These are phyloP conservation scores for Huntiella savannae DNA, from an alignment of 2,329 filamentous ascomycete species.

Conservation along the genomic window DNA sequence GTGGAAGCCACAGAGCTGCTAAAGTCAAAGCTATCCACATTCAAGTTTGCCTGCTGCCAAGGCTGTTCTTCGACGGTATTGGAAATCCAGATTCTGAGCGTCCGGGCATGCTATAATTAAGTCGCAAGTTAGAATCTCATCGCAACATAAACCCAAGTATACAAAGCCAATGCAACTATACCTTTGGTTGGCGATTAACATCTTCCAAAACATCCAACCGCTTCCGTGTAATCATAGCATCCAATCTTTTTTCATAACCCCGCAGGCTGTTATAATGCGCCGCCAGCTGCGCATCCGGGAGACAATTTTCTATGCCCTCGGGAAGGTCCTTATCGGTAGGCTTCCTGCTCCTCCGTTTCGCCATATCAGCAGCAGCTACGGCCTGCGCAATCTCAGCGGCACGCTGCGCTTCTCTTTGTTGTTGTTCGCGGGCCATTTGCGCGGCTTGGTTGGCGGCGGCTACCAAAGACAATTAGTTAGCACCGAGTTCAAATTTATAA, in stretches of 20 bases:
- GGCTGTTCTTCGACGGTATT: slow-evolving; percentile 90
- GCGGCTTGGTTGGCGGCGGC: slow-evolving; percentile 15
- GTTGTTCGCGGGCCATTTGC: slow-evolving; percentile 33
- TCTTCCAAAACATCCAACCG: slow-evolving; percentile 75
- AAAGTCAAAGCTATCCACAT: slow-evolving; percentile 65
- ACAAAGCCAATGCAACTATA: slow-evolving; percentile 16
- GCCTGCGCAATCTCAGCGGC: slow-evolving; percentile 25
- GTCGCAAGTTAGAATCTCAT: background rate
- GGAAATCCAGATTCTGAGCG: slow-evolving; percentile 80
- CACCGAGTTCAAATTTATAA: background rate
- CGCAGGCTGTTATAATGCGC: slow-evolving; percentile 66
- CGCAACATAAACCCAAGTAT: background rate
- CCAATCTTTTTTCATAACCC: slow-evolving; percentile 71
- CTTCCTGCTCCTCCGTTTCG: slow-evolving; percentile 67
- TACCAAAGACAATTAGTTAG: background rate
- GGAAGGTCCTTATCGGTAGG: slow-evolving; percentile 91
- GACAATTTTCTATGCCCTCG: slow-evolving; percentile 66
- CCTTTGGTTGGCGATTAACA: slow-evolving; percentile 54
- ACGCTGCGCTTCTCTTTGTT: slow-evolving; percentile 26
- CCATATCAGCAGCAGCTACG: slow-evolving; percentile 43
- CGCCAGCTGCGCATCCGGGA: slow-evolving; percentile 58
- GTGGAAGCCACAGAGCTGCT: slow-evolving; percentile 56
- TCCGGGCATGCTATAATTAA: slow-evolving; percentile 19
- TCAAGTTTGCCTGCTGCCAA: slow-evolving; percentile 52
- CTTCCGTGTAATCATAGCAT: slow-evolving; percentile 89